Conservation (phyloP, 129 eudicot genomes). For the Flaveria brownii region DNA sequence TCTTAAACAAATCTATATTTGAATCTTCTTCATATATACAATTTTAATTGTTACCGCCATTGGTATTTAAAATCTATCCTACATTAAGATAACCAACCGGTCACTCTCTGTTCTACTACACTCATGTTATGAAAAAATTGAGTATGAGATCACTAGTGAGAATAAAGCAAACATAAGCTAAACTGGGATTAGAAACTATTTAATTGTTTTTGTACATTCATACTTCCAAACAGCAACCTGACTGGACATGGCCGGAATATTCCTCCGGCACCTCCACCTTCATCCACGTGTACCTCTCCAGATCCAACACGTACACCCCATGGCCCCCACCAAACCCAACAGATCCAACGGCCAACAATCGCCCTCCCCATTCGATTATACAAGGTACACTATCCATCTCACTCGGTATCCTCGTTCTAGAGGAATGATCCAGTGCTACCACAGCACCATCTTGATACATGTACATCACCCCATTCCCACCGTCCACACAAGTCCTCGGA, state of each 20-base stretch:
- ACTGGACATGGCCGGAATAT: constrained; percentile 72
- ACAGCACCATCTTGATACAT: constrained; percentile 44
- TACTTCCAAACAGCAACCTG: constrained; percentile 66
- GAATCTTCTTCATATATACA: too few species aligned
- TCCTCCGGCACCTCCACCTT: constrained; percentile 42
- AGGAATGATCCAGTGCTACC: constrained; percentile 35
- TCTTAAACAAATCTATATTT: too few species aligned
- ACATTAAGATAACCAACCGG: too few species aligned
- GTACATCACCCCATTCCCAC: constrained; percentile 45
- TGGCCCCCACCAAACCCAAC: constrained; percentile 45
- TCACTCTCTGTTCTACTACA: too few species aligned
- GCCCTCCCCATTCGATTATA: constrained; percentile 56
- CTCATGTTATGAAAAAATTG: too few species aligned
- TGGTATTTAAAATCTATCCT: too few species aligned
- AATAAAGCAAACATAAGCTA: not conserved
- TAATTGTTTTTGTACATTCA: constrained; percentile 21
- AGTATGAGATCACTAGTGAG: not conserved
- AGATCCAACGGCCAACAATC: constrained; percentile 64
- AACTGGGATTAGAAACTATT: not conserved
- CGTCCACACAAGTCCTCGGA: constrained; percentile 62
- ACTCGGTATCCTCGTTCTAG: constrained; percentile 48
- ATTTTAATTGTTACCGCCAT: too few species aligned
- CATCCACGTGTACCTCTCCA: constrained; percentile 48
- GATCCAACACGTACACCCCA: constrained; percentile 50
- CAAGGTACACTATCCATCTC: constrained; percentile 32